Base-by-base conservation (phyloP, 495 filamentous ascomycete genomes). In the Schizothecium vesticola region DNA sequence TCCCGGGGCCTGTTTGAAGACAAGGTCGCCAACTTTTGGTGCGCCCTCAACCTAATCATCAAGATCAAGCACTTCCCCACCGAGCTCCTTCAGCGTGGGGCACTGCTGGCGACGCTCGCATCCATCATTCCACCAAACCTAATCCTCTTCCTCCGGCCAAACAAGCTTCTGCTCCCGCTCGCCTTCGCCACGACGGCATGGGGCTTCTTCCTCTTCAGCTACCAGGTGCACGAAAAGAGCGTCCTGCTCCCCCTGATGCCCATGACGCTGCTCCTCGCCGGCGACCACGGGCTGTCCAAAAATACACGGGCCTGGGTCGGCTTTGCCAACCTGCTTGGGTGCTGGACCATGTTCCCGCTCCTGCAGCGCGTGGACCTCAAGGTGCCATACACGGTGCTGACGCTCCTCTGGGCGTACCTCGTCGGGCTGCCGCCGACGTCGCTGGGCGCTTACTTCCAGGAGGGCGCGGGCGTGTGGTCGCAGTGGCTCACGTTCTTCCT, bases 21-120 rank as follows among this genome's bases (percentile, higher is more conserved):
- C 81, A 99, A 99, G 77, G 95, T 99, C 33, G 95, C 95, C 69
- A 99, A 99, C 72, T 87, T 97, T 73, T 99, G 95, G 95, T 99
- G 95, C 76, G 89, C 92, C 16, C 81, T 93, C 62, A 94, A 98
- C 77, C 88, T 94, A 1, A 82, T 94, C 60, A 83, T 96, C 80
- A 99, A 98, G 79, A 86, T 97, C 55, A 85, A 89, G 67, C 80
- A 87, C 56, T 92, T 90, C 59, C 87, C 89, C 9, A 69, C 85
- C 13, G 81, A 84, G 5, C 70, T 92, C 12, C 84, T 98, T 23
- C 92, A 97, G 75, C 86, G 86, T n/a, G 85, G 86, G 4, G 91
- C 94, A 56, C 86, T 97, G 11, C 74, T 87, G 11, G 86, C 90
- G 6, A 99, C 95, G 0, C 74, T 94, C 26, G 81, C 82, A 3